These are phyloP conservation scores for Rutstroemia sydowiana DNA, from an alignment of 2,329 filamentous ascomycete genomes.

Conservation along the genomic window DNA sequence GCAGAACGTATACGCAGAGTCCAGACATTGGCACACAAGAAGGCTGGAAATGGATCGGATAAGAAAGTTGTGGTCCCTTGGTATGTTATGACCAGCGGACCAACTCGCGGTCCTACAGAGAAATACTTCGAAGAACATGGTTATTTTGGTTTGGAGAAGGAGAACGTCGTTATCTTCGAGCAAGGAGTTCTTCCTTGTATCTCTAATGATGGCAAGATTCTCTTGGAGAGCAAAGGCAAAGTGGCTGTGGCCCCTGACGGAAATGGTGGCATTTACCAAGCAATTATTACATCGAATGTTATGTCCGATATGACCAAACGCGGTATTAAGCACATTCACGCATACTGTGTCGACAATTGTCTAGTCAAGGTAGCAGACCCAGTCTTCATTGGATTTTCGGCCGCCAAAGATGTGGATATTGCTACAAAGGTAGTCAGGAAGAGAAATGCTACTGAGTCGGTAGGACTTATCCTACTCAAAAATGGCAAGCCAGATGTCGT, in stretches of 20 bases:
- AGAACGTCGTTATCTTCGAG: slow-evolving; percentile 90
- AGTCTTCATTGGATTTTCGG: slow-evolving; percentile 88
- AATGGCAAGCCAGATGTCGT: slow-evolving; percentile 96
- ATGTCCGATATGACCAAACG: slow-evolving; percentile 82
- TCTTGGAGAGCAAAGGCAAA: slow-evolving; percentile 83
- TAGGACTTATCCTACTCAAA: slow-evolving; percentile 89
- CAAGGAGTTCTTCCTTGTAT: slow-evolving; percentile 96
- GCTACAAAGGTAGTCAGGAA: slow-evolving; percentile 99
- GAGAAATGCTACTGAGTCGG: slow-evolving; percentile 90
- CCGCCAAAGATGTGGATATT: slow-evolving; percentile 82
- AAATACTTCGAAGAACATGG: slow-evolving; percentile 82
- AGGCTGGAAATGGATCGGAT: slow-evolving; percentile 47
- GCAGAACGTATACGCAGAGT: slow-evolving; percentile 87
- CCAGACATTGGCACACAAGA: slow-evolving; percentile 70
- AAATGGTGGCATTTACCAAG: slow-evolving; percentile 95
- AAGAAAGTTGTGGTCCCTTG: slow-evolving; percentile 70
- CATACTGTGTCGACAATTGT: slow-evolving; percentile 98
- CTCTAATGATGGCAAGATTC: slow-evolving; percentile 94
- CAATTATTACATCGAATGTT: slow-evolving; percentile 71
- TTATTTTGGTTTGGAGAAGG: slow-evolving; percentile 81
- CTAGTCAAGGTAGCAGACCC: slow-evolving; percentile 98
- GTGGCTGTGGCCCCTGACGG: slow-evolving; percentile 93
- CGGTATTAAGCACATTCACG: slow-evolving; percentile 89
- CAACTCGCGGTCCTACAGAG: slow-evolving; percentile 86
- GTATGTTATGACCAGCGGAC: slow-evolving; percentile 99